Evolutionary conservation across 2,329 filamentous ascomycete species (phyloP).

Genomic region (Colletotrichum zoysiae): DNA sequence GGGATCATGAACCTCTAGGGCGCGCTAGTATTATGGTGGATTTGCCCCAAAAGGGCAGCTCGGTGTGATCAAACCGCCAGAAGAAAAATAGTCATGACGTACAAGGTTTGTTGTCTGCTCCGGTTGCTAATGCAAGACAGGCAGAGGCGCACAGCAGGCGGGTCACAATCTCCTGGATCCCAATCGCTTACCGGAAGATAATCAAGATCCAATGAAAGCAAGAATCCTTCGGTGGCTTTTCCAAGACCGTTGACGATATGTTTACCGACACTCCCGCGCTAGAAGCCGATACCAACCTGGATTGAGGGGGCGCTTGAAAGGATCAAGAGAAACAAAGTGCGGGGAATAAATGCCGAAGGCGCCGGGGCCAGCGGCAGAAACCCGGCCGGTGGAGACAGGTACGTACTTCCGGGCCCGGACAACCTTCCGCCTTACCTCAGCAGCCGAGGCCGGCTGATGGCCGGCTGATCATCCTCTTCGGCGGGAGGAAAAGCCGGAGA

Average conservation of each 20-base stretch:
- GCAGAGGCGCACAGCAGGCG: constrained; percentile 1
- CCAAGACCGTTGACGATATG: background rate
- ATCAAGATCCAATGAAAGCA: background rate
- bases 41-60: constrained; percentile 35
- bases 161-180: background rate
- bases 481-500: too few relatives aligned
- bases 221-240: background rate
- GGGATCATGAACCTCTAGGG: background rate
- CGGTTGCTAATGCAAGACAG: background rate
- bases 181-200: background rate
- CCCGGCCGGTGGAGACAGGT: background rate
- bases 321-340: background rate
- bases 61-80: constrained; percentile 18
- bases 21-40: background rate
- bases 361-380: constrained; percentile 7
- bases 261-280: too few relatives aligned
- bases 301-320: background rate
- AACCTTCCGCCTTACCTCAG: background rate
- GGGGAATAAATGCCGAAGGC: constrained; percentile 1
- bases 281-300: background rate
- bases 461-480: background rate
- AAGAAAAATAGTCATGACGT: constrained; percentile 36
- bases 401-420: background rate
- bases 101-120: background rate
- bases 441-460: background rate